Evolutionary conservation across 1,284 basidiomycete species (phyloP).

Genomic region (Farysia itapuensis): DNA sequence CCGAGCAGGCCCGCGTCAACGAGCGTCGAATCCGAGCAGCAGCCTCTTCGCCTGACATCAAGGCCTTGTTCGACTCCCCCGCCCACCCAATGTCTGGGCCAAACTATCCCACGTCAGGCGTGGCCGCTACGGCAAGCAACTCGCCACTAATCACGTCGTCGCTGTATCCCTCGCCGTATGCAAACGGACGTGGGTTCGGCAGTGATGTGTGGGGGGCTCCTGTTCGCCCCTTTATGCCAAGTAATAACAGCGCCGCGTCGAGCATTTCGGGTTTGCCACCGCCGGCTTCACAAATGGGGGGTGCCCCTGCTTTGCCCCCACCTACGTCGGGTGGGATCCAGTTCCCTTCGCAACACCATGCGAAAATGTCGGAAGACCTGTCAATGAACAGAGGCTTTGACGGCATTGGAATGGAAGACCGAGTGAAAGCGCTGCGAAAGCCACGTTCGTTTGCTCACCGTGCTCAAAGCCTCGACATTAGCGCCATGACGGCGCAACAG

Average conservation of each 20-base stretch:
- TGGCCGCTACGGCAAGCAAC: conserved; percentile 27
- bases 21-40: conserved; percentile 78
- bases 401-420: conserved; percentile 43
- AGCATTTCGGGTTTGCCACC: conserved; percentile 29
- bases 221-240: conserved; percentile 29
- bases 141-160: conserved; percentile 45
- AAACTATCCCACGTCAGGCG: conserved; percentile 59
- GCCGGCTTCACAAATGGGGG: conserved; percentile 17
- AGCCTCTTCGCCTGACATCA: conserved; percentile 88
- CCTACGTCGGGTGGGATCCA: conserved; percentile 19
- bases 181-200: conserved; percentile 39
- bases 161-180: conserved; percentile 52
- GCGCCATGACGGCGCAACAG: conserved; percentile 44
- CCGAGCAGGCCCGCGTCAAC: conserved; percentile 64
- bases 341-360: conserved; percentile 35
- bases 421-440: conserved; percentile 42
- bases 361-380: conserved; percentile 39
- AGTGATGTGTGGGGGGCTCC: conserved; percentile 57
- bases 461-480: conserved; percentile 52
- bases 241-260: conserved; percentile 22
- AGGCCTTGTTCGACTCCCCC: conserved; percentile 76
- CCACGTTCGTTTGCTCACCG: conserved; percentile 50
- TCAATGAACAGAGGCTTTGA: conserved; percentile 30
- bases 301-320: background rate
- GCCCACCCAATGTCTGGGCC: conserved; percentile 60